A percentile compares a stretch with the other conserved stretches of the same genome.
Conservation (phyloP, 2,329 filamentous ascomycete species). For the Sporothrix brunneoviolacea region DNA sequence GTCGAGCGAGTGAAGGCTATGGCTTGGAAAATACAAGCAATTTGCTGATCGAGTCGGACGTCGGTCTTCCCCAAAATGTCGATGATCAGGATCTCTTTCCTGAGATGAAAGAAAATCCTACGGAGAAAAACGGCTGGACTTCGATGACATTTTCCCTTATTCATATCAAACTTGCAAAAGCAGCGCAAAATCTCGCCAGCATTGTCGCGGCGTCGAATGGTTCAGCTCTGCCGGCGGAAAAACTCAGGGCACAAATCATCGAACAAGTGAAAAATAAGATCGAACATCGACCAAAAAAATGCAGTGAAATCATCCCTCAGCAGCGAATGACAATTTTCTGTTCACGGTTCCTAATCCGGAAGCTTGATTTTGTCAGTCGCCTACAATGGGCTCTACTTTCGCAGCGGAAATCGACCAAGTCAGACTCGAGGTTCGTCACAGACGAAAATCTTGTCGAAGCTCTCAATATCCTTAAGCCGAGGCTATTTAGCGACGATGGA, state of each 20-base stretch:
- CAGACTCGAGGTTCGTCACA: background rate
- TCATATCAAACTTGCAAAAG: background rate
- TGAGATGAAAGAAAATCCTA: background rate
- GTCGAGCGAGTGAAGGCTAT: background rate
- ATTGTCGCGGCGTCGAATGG: too few relatives aligned
- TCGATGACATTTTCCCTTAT: constrained; percentile 2
- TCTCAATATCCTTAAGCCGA: background rate
- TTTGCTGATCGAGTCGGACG: background rate
- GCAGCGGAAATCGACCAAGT: too few relatives aligned
- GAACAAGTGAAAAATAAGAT: too few relatives aligned
- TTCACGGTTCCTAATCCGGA: background rate
- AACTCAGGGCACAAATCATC: background rate
- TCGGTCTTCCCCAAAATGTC: background rate
- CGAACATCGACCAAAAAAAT: too few relatives aligned
- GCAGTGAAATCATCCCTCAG: background rate
- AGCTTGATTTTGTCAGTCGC: background rate
- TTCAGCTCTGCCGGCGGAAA: background rate
- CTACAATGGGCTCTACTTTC: background rate
- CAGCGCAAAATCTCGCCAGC: background rate
- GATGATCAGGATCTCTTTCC: background rate
- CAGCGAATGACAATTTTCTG: background rate
- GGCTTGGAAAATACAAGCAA: background rate
- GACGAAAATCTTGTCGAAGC: background rate
- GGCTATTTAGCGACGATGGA: background rate
- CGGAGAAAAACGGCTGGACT: background rate